A percentile compares a stretch with the other conserved stretches of the same genome.
Conservation (phyloP, 129 eudicot genomes). For the Pittosporum tobira region DNA sequence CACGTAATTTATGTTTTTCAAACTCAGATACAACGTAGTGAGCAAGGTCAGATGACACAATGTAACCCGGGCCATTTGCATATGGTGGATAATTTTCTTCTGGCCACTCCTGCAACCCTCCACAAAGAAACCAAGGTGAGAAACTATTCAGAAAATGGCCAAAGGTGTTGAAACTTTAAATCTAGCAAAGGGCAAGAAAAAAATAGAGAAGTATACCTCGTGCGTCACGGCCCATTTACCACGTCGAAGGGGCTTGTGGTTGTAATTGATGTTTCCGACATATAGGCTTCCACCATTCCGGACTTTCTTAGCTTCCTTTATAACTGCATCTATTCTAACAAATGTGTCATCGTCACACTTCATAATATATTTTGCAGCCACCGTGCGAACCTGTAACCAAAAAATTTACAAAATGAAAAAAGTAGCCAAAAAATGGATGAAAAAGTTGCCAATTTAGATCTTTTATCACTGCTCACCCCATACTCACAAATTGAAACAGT, state of each 20-base stretch:
- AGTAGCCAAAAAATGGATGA: not conserved
- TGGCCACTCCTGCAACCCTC: conserved; percentile 20
- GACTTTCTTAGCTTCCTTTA: conserved; percentile 1
- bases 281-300: conserved; percentile 11
- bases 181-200: not conserved
- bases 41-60: conserved; percentile 9
- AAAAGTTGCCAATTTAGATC: not conserved
- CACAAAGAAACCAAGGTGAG: not conserved
- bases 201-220: not conserved
- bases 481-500: conserved; percentile 18
- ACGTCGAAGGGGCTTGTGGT: conserved; percentile 34
- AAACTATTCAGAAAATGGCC: not conserved
- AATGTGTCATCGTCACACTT: conserved; percentile 28
- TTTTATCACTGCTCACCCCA: conserved; percentile 4
- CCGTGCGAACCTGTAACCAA: conserved; percentile 2
- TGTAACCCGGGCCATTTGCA: conserved; percentile 12
- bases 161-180: not conserved
- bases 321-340: conserved; percentile 18
- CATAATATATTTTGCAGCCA: conserved; percentile 5
- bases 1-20: conserved; percentile 8
- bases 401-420: not conserved
- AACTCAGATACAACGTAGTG: conserved; percentile 3
- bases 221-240: conserved; percentile 36
- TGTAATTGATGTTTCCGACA: conserved; percentile 39
- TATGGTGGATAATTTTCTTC: conserved; percentile 26